phyloP scores from a whole-genome alignment of 176 grass and related monocot species.

The Poa pratensis region DNA sequence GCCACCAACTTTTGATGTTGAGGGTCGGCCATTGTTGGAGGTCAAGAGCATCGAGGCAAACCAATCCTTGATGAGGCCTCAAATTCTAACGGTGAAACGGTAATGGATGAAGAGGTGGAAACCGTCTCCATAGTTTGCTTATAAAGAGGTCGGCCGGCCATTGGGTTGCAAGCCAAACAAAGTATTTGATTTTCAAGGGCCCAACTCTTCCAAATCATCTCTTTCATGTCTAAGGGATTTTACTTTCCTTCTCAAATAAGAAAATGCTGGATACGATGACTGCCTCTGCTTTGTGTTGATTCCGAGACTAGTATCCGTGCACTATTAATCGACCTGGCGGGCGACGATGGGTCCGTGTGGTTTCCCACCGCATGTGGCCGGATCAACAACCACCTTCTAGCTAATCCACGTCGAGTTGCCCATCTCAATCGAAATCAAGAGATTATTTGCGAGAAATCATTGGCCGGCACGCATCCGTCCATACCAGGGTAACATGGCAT shows the following conservation, averaged over 20 bases:
- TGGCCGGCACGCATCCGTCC: conserved; percentile 27
- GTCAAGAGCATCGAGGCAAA: too few species aligned
- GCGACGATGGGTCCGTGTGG: not conserved
- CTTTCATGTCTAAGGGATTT: too few species aligned
- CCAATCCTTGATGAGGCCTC: too few species aligned
- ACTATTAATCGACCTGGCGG: not conserved
- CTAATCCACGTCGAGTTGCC: conserved; percentile 8
- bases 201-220: too few species aligned
- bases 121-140: too few species aligned
- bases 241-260: not conserved
- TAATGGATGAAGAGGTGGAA: too few species aligned
- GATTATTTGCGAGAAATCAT: conserved; percentile 20
- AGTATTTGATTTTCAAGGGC: too few species aligned
- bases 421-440: conserved; percentile 25
- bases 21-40: too few species aligned
- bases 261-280: not conserved
- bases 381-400: conserved; percentile 18
- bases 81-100: too few species aligned
- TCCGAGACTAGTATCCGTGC: not conserved
- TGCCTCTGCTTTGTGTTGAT: not conserved
- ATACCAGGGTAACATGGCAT: conserved; percentile 32
- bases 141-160: too few species aligned
- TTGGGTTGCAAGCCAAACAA: too few species aligned
- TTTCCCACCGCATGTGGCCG: conserved; percentile 27
- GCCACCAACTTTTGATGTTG: too few species aligned